These are phyloP conservation scores for Cadophora gregata DNA, from an alignment of 2,329 filamentous ascomycete species.

Conservation along the genomic window DNA sequence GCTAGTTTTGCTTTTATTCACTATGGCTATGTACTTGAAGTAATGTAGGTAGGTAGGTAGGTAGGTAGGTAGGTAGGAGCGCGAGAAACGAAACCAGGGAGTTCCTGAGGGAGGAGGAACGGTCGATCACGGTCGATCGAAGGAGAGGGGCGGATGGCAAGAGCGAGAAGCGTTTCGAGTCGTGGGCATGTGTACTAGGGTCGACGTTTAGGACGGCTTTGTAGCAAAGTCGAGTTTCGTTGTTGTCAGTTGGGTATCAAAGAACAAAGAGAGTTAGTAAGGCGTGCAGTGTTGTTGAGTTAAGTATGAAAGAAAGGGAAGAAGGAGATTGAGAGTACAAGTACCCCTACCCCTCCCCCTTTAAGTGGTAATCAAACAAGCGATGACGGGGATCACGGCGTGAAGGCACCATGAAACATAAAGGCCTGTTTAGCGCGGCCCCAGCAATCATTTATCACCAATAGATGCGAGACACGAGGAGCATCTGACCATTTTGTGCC, in stretches of 20 bases:
- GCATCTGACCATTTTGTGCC: constrained; percentile 33
- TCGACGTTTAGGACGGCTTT: constrained; percentile 22
- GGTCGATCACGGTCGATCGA: constrained; percentile 20
- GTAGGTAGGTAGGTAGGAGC: constrained; percentile 34
- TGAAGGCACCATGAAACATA: constrained; percentile 31
- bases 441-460: constrained; percentile 31
- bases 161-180: background rate
- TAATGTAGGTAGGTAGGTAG: constrained; percentile 36
- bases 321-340: background rate
- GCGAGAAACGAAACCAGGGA: constrained; percentile 37
- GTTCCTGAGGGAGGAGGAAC: constrained; percentile 25
- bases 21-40: constrained; percentile 55
- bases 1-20: constrained; percentile 56
- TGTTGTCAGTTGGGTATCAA: constrained; percentile 2
- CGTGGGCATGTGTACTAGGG: constrained; percentile 20
- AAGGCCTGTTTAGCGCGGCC: constrained; percentile 35
- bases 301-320: constrained; percentile 25
- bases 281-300: constrained; percentile 16
- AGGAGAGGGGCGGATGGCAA: constrained; percentile 20
- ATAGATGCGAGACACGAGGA: constrained; percentile 40
- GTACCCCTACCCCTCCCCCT: constrained; percentile 14
- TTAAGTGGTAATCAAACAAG: constrained; percentile 27
- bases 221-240: background rate
- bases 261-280: constrained; percentile 17
- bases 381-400: constrained; percentile 30